Evolutionary conservation across 2,329 filamentous ascomycete species (phyloP), one percentile per base, ranked within the genome.

Genomic region (Microsporum canis): DNA sequence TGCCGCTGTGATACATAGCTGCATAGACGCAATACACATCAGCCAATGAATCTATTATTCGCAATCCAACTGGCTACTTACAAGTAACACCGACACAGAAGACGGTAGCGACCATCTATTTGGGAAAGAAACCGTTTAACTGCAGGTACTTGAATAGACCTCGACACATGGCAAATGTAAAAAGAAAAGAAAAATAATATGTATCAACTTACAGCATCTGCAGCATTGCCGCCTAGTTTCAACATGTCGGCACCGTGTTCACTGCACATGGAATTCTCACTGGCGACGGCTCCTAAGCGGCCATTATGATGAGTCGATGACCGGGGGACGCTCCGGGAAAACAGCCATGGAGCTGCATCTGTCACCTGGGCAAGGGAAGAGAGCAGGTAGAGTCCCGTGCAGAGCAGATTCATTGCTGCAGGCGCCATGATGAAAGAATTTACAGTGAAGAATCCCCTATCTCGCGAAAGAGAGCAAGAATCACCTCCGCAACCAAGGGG

Each of bases 1-100:
- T 87, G 14, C 92, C 91, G 45, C 76, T 79, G 71, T 91, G 88
- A 67, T 89, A 88, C 84, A 88, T 88, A 61, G 82, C 78, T 80
- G 43, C 29, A 47, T 36, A 59, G 31, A 58, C 27, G 36, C 8
- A 23, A 38, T 23, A 62, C 14, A 27, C 60, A 33, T 61, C 33
- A 61, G 58, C 61, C 55, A 58, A 31, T 36, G 27, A 23, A 33
- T 47, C 23, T 31, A 17, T 34, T 36, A 55, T n/a, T 41, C 27
- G 29, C 6, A 36, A 41, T 29, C 8, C 43, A 39, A 3, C 17
- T 5, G 5, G n/a, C 41, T 10, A 69, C 72, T 68, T 69, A 77
- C 79, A 86, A 51, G 88, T 80, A 5, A 88, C 86, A 4, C 88
- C 88, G 41, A 91, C 82, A 65, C 88, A 92, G 58, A 91, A 81